Evolutionary conservation across 352 stramenopile genomes (phyloP).

Genomic region (Phytophthora cajani): DNA sequence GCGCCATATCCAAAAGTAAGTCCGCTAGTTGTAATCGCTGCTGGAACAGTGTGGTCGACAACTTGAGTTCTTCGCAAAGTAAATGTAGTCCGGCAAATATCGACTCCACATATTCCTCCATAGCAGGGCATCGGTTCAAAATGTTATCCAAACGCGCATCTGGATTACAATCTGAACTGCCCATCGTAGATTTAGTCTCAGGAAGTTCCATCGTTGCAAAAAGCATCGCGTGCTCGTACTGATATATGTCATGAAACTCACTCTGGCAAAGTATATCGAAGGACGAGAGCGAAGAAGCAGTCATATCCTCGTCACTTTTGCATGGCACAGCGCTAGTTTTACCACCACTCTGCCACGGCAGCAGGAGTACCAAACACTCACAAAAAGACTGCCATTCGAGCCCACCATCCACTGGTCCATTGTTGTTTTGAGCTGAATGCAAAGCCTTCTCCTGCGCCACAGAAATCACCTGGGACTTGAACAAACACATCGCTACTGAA

Average conservation of each 20-base stretch:
- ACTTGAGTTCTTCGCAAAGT: conserved; percentile 72
- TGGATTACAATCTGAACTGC: neutral
- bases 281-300: conserved; percentile 21
- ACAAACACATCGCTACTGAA: conserved; percentile 10
- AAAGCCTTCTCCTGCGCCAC: conserved; percentile 26
- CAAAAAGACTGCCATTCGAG: conserved; percentile 42
- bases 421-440: neutral
- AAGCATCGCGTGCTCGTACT: conserved; percentile 49
- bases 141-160: too few relatives aligned
- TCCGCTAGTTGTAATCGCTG: conserved; percentile 44
- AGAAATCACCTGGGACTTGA: conserved; percentile 34
- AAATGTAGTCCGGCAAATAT: conserved; percentile 72
- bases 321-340: neutral
- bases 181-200: neutral
- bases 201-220: conserved; percentile 47
- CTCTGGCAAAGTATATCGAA: conserved; percentile 55
- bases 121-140: neutral
- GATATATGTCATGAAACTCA: conserved; percentile 54
- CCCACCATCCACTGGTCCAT: conserved; percentile 12
- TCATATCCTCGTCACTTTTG: conserved; percentile 2
- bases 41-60: conserved; percentile 47
- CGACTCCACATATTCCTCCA: conserved; percentile 20
- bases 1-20: conserved; percentile 48
- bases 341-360: conserved; percentile 6
- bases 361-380: conserved; percentile 24